Evolutionary conservation across 2,329 filamentous ascomycete genomes (phyloP), one percentile per base, ranked within the genome.

Genomic region (Alternaria tenuissima): DNA sequence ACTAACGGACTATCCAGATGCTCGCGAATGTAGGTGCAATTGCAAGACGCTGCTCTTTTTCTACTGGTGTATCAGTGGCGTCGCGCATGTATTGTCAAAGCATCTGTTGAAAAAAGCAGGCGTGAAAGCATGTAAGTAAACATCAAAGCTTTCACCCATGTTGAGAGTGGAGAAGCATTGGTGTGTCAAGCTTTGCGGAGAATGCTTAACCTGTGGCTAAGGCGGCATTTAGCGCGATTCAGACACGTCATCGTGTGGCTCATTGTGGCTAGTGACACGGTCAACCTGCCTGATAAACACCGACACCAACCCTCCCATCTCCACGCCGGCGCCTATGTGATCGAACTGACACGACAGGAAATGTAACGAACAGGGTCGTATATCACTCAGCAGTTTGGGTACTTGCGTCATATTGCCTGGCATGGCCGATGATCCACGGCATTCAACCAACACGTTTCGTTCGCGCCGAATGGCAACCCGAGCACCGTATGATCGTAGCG

Each of bases 151-250:
- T 16, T 8, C 18, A 30, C 41, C 20, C 30, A 16, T 38, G 36
- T 48, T 22, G 34, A 12, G 24, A 43, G 39, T 39, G 43, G 53
- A 49, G 34, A 12, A 7, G 44, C 44, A 28, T 22, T 48, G 42
- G 44, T 30, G 34, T 39, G 43, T 48, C 43, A 48, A 55, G 53
- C 53, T 55, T 55, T 49, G 43, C 34, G 53, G 53, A 38, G 43
- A 49, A 55, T n/a, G 53, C 53, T 55, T 55, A 26, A 47, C n/a
- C 20, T 47, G 42, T 26, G 39, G 32, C 32, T 38, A 18, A 39
- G 42, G 26, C 36, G 46, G 46, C 28, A 49, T 6, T 32, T 18
- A 16, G 39, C 51, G 4, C 18, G n/a, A 36, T 32, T 11, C 8
- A 24, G 30, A 34, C 8, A 46, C 52, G 52, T 54, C 52, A 54